Base-by-base conservation (phyloP, 805 yeast genomes). In the Monosporozyma aquatica region DNA sequence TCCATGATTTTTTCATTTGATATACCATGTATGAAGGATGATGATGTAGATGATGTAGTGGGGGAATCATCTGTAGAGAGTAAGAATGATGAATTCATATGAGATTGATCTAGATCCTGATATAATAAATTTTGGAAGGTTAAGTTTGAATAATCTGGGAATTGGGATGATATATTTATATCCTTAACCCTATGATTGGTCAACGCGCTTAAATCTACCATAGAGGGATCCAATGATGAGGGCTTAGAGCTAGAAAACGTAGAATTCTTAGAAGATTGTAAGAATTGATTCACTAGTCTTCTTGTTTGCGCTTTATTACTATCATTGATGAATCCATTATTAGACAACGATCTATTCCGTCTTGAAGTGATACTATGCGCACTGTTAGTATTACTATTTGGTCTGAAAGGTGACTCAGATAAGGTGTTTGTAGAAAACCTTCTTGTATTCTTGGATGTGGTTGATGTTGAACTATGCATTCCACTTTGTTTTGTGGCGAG, bases 201-300 rank as follows among this genome's bases (percentile, higher is more conserved):
- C 10, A 18, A 32, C 5, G 21, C 17, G 13, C 8, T 24, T 14
- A 37, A 11, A 7, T 27, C 40, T 11, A 37, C 22, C 15, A 25
- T 27, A 4, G 29, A 20, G 4, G 25, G 23, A 20, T 37, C 40
- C n/a, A 10, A 17, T 13, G 28, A 26, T 8, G 28, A 18, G n/a
- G 29, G 22, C n/a, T 27, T 22, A 8, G 40, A 37, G 2, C 34
- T 6, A 2, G 26, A 9, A 23, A 34, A 37, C 21, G 14, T 22
- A 13, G 29, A 37, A 15, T 20, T 23, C 27, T 23, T 40, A 3
- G 36, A 30, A 21, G 8, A 32, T 27, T 39, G 40, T 15, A 47
- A 27, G 22, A 47, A 47, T 20, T 41, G 45, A 21, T 38, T 34
- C 3, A 47, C 47, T 18, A 47, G 24, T 33, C 47, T 30, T 27